Evolutionary conservation across 306 rosid species (phyloP).

Genomic region (Trifolium subterraneum): DNA sequence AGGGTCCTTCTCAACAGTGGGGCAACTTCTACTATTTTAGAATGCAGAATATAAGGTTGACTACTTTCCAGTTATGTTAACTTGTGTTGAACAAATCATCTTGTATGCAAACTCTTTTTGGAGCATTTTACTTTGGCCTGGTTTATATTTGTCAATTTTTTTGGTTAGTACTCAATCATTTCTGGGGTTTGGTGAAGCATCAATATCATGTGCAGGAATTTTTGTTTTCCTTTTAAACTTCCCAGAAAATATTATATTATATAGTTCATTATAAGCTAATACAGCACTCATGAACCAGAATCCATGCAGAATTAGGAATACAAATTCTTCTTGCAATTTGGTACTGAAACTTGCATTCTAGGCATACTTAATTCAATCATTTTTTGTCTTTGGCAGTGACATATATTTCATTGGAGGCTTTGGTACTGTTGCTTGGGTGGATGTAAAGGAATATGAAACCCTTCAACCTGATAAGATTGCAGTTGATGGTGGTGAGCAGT

Average conservation of each 20-base stretch:
- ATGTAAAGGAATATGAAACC: conserved; percentile 90
- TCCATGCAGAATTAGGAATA: conserved; percentile 9
- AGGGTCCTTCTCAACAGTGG: conserved; percentile 99
- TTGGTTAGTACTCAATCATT: conserved; percentile 14
- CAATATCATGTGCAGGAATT: background rate
- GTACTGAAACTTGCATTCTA: conserved; percentile 30
- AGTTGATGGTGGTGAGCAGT: conserved; percentile 93
- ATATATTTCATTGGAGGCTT: conserved; percentile 99
- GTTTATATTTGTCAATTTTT: conserved; percentile 13
- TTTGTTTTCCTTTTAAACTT: conserved; percentile 16
- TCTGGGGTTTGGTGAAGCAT: conserved; percentile 34
- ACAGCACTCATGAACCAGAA: conserved; percentile 1
- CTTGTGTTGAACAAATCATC: conserved; percentile 28
- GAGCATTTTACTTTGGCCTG: conserved; percentile 19
- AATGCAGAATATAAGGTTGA: conserved; percentile 94
- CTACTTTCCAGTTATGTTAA: conserved; percentile 21
- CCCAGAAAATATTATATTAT: background rate
- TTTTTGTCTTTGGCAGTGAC: conserved; percentile 66
- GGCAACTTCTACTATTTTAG: conserved; percentile 97
- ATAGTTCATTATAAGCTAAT: background rate
- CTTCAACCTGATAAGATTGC: conserved; percentile 98
- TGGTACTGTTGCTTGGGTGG: conserved; percentile 99
- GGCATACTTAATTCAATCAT: conserved; percentile 34
- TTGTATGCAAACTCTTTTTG: conserved; percentile 21
- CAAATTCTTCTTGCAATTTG: conserved; percentile 25